These are phyloP conservation scores for Boletus pseudo-olivaceus DNA, from an alignment of 768 basidiomycete species.

Conservation along the genomic window DNA sequence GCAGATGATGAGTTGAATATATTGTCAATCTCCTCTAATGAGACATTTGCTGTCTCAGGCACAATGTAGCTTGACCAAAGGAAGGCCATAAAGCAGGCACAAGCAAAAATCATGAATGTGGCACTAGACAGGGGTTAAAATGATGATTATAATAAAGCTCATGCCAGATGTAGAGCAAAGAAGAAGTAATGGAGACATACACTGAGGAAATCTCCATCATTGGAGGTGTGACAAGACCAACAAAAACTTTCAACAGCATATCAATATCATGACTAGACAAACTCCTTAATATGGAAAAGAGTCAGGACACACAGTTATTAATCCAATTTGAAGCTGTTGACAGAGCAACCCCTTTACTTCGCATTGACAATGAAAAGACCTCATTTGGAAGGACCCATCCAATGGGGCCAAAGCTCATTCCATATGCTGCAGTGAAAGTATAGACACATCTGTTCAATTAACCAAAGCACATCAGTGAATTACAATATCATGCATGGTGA, in stretches of 20 bases:
- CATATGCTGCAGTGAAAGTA: conserved; percentile 73
- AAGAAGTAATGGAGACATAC: conserved; percentile 31
- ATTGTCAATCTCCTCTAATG: conserved; percentile 72
- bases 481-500: not conserved
- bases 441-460: conserved; percentile 53
- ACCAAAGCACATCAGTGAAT: not conserved
- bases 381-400: conserved; percentile 84
- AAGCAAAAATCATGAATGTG: conserved; percentile 67
- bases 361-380: conserved; percentile 74
- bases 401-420: conserved; percentile 73
- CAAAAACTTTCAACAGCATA: conserved; percentile 48
- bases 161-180: not conserved
- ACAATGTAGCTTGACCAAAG: conserved; percentile 68
- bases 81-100: conserved; percentile 62
- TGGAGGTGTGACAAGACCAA: conserved; percentile 70
- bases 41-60: conserved; percentile 75
- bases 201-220: conserved; percentile 58
- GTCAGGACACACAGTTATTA: conserved; percentile 61
- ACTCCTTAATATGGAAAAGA: not conserved
- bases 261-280: conserved; percentile 1
- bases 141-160: not conserved
- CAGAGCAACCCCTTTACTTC: conserved; percentile 79
- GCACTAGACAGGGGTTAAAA: conserved; percentile 35
- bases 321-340: conserved; percentile 85
- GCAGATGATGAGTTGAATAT: conserved; percentile 62